Evolutionary conservation across 2,329 filamentous ascomycete genomes (phyloP), one percentile per base, ranked within the genome.

Genomic region (Madurella mycetomatis): DNA sequence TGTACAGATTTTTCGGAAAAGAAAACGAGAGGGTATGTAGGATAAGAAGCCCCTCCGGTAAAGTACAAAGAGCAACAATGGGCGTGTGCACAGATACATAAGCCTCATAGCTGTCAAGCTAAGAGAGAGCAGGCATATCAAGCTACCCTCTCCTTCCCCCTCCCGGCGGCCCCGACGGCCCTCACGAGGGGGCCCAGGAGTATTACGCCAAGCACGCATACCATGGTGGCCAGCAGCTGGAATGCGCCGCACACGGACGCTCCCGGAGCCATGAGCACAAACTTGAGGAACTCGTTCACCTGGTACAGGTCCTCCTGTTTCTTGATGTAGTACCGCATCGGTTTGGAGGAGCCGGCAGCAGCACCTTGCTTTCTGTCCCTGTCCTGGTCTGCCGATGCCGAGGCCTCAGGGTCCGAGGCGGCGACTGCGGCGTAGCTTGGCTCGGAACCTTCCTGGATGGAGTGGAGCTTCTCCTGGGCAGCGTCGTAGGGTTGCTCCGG

Each of bases 271-370:
- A 86, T 83, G 15, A 80, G 64, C 16, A 92, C 62, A 65, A 95
- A 94, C 62, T 86, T 85, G 57, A 92, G 73, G 58, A 85, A 86
- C 61, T 95, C 86, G 47, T 84, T 85, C 1, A 83, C 76, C 64
- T 92, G 88, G 65, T 95, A 95, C 8, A 92, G 72, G 66, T 96
- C 90, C 60, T 95, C 85, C 67, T 96, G 91, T 16, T 77, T 80
- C 7, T 76, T 70, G 59, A 95, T 92, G 66, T 85, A 88, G 72
- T 91, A 94, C 54, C 77, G 78, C 18, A 64, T 70, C 7, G 45
- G 12, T 52, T 37, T 37, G 34, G 34, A 12, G 34, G 34, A 30
- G 16, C 31, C 45, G 13, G 9, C 25, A 39, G 64, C 57, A 9
- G 65, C 60, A 5, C 54, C 34, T 37, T 37, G 34, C 34, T 25